These are phyloP conservation scores for Fusarium heterosporum DNA, from an alignment of 2,329 filamentous ascomycete species.

Conservation along the genomic window DNA sequence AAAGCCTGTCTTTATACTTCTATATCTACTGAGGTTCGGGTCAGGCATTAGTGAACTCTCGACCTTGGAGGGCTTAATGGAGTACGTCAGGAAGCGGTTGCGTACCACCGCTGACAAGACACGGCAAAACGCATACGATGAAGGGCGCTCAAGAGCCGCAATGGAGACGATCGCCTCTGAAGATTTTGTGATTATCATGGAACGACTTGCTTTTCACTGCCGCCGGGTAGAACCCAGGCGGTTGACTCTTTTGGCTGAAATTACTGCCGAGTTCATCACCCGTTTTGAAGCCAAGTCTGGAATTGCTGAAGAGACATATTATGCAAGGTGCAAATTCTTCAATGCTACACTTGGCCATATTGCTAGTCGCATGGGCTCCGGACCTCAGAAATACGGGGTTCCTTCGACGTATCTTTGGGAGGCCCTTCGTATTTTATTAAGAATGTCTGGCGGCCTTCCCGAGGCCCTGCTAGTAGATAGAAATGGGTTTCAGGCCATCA, in stretches of 20 bases:
- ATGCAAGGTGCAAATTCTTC: constrained; percentile 49
- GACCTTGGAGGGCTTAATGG: constrained; percentile 46
- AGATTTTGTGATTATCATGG: constrained; percentile 44
- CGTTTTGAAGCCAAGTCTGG: constrained; percentile 26
- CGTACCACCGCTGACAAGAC: constrained; percentile 24
- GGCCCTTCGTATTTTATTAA: constrained; percentile 66
- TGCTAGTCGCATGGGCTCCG: constrained; percentile 43
- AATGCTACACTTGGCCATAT: constrained; percentile 48
- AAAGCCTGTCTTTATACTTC: constrained; percentile 49
- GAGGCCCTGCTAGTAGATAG: constrained; percentile 64
- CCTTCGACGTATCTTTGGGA: constrained; percentile 61
- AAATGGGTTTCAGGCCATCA: constrained; percentile 65
- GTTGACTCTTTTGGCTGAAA: constrained; percentile 48
- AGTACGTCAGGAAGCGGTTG: constrained; percentile 40
- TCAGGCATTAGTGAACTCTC: constrained; percentile 43
- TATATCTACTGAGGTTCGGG: constrained; percentile 47
- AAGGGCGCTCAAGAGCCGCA: constrained; percentile 12
- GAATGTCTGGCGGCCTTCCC: constrained; percentile 61
- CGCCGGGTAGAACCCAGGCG: constrained; percentile 51
- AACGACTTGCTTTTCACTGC: constrained; percentile 48
- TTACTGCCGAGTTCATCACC: constrained; percentile 47
- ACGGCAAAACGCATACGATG: not conserved
- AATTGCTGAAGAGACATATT: constrained; percentile 39
- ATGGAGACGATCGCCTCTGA: constrained; percentile 38
- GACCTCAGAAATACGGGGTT: constrained; percentile 40